phyloP scores from a whole-genome alignment of 148 eudicot species.

The Silene uniflora region DNA sequence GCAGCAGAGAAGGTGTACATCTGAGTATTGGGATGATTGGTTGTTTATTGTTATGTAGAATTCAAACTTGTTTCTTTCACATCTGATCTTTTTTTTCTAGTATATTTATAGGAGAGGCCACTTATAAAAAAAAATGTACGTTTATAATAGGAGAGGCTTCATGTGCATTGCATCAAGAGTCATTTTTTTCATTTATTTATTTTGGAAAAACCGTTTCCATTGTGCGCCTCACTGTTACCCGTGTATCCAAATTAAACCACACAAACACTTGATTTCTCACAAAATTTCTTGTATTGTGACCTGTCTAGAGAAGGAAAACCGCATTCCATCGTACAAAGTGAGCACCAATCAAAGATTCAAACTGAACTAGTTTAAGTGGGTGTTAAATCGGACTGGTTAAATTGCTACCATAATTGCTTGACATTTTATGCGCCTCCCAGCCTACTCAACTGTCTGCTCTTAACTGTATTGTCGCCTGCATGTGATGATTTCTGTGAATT shows the following conservation, averaged over 20 bases:
- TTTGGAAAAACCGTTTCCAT: background rate
- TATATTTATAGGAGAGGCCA: too few species aligned
- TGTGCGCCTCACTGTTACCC: background rate
- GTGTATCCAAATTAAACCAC: background rate
- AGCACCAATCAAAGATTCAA: background rate
- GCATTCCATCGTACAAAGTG: background rate
- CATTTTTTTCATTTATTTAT: background rate
- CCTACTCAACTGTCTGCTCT: background rate
- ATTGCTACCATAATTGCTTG: background rate
- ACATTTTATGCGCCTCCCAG: background rate
- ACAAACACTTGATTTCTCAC: background rate
- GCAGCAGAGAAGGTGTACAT: too few species aligned
- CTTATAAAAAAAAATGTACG: background rate
- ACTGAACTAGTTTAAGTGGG: background rate
- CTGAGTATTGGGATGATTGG: too few species aligned
- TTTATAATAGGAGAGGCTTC: background rate
- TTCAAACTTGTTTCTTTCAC: slow-evolving; percentile 3
- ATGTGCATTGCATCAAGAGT: background rate
- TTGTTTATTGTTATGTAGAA: background rate
- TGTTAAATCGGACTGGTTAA: background rate
- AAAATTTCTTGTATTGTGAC: background rate
- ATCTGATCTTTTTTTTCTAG: background rate
- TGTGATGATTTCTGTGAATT: background rate
- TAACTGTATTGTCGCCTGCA: background rate
- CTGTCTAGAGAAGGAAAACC: background rate